Percentiles rank a stretch among this genome's conserved stretches.
Evolutionary conservation across 2,329 filamentous ascomycete species (phyloP).

Genomic region (Penicillium sp.): DNA sequence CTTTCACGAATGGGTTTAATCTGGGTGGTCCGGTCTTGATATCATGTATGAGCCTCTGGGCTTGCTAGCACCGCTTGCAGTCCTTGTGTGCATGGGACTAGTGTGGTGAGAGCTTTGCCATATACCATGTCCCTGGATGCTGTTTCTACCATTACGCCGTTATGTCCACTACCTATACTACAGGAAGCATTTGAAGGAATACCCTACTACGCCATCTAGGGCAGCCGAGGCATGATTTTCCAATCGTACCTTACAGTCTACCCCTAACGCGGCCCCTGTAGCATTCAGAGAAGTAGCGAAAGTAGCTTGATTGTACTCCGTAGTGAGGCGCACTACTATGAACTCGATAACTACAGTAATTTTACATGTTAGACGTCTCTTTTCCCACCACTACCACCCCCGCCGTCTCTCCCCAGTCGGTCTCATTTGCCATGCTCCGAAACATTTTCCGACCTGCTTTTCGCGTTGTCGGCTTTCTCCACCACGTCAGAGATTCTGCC

Average conservation of each 20-base stretch:
- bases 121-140: neutral
- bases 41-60: neutral
- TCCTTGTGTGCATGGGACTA: neutral
- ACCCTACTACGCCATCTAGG: conserved; percentile 18
- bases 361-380: neutral
- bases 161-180: conserved; percentile 24
- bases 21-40: conserved; percentile 1
- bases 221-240: conserved; percentile 14
- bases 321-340: neutral
- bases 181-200: conserved; percentile 23
- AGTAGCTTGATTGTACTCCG: neutral
- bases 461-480: conserved; percentile 24
- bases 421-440: conserved; percentile 1
- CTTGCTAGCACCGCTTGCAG: neutral
- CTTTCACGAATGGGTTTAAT: neutral
- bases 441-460: neutral
- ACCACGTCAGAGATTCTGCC: conserved; percentile 22
- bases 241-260: neutral
- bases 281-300: neutral
- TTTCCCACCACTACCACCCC: neutral
- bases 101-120: neutral
- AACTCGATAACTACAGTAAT: neutral
- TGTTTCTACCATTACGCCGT: conserved; percentile 24
- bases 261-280: too few species aligned
- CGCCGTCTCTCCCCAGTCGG: neutral